phyloP scores from a whole-genome alignment of 345 rosid species.

The Combretum micranthum region DNA sequence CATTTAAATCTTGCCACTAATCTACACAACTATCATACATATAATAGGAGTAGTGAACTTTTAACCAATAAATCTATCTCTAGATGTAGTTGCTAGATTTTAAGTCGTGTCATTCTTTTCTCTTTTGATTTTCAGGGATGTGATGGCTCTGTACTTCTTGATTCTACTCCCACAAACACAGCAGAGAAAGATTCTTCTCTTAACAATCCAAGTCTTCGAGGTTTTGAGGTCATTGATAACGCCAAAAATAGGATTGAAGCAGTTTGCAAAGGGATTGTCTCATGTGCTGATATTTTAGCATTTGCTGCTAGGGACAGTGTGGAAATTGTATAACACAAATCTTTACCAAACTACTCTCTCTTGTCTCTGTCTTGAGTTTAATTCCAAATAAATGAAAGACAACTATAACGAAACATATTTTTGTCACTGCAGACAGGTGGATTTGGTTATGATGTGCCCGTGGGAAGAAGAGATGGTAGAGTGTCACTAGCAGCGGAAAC shows the following conservation, averaged over 20 bases:
- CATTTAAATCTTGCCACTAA: too few species aligned
- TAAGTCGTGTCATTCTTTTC: background rate
- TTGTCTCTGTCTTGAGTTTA: background rate
- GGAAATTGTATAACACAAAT: slow-evolving; percentile 21
- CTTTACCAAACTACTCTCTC: background rate
- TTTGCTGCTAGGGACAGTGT: slow-evolving; percentile 48
- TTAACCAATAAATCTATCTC: too few species aligned
- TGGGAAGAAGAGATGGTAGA: slow-evolving; percentile 57
- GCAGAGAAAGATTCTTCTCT: slow-evolving; percentile 44
- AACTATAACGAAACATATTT: background rate
- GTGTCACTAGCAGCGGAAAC: slow-evolving; percentile 36
- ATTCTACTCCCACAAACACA: slow-evolving; percentile 33
- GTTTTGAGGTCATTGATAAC: slow-evolving; percentile 40
- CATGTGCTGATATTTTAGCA: slow-evolving; percentile 54
- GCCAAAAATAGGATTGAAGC: slow-evolving; percentile 36
- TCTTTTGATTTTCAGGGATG: slow-evolving; percentile 31
- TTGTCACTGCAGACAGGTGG: slow-evolving; percentile 33
- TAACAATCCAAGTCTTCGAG: slow-evolving; percentile 42
- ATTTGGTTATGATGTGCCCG: slow-evolving; percentile 37
- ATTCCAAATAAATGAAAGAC: background rate
- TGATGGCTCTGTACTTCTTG: slow-evolving; percentile 41
- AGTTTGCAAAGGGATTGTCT: slow-evolving; percentile 37
- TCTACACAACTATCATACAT: too few species aligned
- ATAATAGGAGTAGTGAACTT: too few species aligned
- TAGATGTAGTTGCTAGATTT: background rate